These are phyloP conservation scores for Phascolomyces articulosus DNA, from an alignment of 371 early-diverging fungal genomes.

Conservation along the genomic window DNA sequence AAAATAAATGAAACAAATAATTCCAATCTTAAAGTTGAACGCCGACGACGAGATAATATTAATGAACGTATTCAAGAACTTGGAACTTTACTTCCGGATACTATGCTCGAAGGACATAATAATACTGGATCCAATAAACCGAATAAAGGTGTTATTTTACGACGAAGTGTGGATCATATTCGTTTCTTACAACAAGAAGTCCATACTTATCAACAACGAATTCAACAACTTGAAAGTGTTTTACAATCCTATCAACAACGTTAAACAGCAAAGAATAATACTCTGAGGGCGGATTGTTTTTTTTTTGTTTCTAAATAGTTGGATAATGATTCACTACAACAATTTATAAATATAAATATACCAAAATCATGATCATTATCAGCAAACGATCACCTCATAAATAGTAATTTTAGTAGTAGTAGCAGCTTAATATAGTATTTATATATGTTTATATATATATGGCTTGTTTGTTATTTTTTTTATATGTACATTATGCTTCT, in stretches of 20 bases:
- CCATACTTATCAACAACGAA: constrained; percentile 57
- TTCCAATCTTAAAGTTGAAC: constrained; percentile 68
- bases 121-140: constrained; percentile 74
- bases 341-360: too few relatives aligned
- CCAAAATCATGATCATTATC: too few relatives aligned
- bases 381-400: too few relatives aligned
- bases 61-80: constrained; percentile 97
- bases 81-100: constrained; percentile 78
- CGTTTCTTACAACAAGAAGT: constrained; percentile 69
- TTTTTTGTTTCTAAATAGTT: too few relatives aligned
- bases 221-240: constrained; percentile 69
- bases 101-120: constrained; percentile 46
- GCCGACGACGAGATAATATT: constrained; percentile 94
- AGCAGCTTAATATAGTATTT: background rate
- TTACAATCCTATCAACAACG: constrained; percentile 13
- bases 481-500: background rate
- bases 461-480: background rate
- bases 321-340: too few relatives aligned
- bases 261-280: background rate
- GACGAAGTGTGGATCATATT: constrained; percentile 86
- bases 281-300: too few relatives aligned
- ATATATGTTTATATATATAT: background rate
- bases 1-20: background rate
- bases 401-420: too few relatives aligned
- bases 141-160: constrained; percentile 87